Conservation (phyloP, 1,284 basidiomycete genomes). For the Leccinum solheimii region DNA sequence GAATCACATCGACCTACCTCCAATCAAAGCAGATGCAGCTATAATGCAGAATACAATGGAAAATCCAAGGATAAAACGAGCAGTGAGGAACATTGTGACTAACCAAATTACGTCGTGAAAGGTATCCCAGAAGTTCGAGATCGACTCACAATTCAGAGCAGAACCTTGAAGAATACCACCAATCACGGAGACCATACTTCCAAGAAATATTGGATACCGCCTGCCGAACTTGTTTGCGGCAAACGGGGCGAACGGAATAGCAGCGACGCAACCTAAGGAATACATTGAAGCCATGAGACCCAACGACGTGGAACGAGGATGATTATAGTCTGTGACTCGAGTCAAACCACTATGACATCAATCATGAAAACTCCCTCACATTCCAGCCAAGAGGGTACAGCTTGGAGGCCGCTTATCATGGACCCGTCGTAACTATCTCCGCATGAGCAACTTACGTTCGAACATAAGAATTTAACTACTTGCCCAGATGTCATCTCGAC, state of each 20-base stretch:
- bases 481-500: neutral
- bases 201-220: neutral
- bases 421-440: neutral
- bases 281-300: neutral
- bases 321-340: neutral
- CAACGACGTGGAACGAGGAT: neutral
- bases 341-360: neutral
- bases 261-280: neutral
- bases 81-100: neutral
- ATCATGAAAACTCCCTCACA: too few relatives aligned
- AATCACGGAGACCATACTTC: neutral
- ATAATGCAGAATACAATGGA: neutral
- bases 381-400: too few relatives aligned
- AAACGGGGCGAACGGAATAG: neutral
- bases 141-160: neutral
- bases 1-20: neutral
- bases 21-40: neutral
- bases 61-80: neutral
- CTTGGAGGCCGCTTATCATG: too few relatives aligned
- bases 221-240: neutral
- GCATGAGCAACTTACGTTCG: neutral
- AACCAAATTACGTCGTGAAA: neutral
- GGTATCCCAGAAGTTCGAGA: neutral
- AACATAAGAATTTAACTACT: neutral
- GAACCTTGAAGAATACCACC: neutral